Base-by-base conservation (phyloP, 2,329 filamentous ascomycete genomes). In the Verticillium dahliae region DNA sequence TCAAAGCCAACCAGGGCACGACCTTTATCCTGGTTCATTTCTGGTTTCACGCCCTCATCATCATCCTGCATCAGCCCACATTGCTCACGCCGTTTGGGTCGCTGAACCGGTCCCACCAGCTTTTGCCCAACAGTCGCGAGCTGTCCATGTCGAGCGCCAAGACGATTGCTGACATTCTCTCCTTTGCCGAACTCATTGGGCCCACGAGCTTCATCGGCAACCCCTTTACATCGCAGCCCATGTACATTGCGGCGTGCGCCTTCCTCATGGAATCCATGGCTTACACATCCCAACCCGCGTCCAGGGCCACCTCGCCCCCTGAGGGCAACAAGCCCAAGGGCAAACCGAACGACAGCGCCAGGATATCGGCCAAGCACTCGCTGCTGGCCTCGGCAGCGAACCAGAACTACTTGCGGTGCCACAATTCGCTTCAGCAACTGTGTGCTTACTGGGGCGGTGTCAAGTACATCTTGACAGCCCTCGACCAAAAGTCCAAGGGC, bases 201-300 rank as follows among this genome's bases (percentile, higher is more conserved):
- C 87, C 90, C 0, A 92, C 91, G 72, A 93, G 91, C 67, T 91
- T 93, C 61, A 88, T 93, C 38, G 91, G 91, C 1, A 96, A 95
- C 63, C 92, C 92, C 0, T 96, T 96, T 66, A 95, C 91, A 0
- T 92, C 90, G 57, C 92, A 96, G 73, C 92, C 92, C 0, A 96
- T 96, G 69, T 96, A 96, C 68, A 94, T 96, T 63, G 92, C 92
- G 1, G 92, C 91, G 1, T 96, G 91, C 70, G 92, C 92, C 0
- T 96, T 96, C 67, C 77, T 96, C 15, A 91, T 92, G 76, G 92
- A 96, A 71, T 91, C 90, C 4, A 87, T 86, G 3, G 84, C 89
- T 14, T 88, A 87, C 64, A 87, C 88, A 27, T 89, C 89, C 0
- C 85, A 87, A 62, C 80, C 86, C 22, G 72, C 88, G 34, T 90